Evolutionary conservation across 179 eudicot genomes (phyloP).

Genomic region (Spinacia oleracea): DNA sequence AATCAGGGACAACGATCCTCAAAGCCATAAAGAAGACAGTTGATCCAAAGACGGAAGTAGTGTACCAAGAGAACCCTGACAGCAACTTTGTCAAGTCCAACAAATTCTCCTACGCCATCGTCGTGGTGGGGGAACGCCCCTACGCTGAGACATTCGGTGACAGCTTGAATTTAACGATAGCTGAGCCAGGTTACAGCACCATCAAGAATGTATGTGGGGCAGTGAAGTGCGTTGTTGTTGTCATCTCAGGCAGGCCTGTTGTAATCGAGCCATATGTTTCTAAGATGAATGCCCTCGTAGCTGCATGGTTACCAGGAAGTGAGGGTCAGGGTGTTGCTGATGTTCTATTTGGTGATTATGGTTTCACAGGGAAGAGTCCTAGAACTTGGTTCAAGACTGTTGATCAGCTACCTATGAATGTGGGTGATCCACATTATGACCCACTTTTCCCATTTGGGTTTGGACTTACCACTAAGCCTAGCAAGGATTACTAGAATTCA

Average conservation of each 20-base stretch:
- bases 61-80: slow-evolving; percentile 61
- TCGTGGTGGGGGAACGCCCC: slow-evolving; percentile 77
- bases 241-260: slow-evolving; percentile 71
- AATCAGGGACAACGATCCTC: slow-evolving; percentile 79
- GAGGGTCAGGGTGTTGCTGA: slow-evolving; percentile 91
- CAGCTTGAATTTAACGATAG: slow-evolving; percentile 58
- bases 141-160: slow-evolving; percentile 77
- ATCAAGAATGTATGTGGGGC: slow-evolving; percentile 61
- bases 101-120: slow-evolving; percentile 67
- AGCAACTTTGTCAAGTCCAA: slow-evolving; percentile 44
- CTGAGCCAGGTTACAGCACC: slow-evolving; percentile 54
- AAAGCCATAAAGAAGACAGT: slow-evolving; percentile 62
- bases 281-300: slow-evolving; percentile 61
- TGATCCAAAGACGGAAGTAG: slow-evolving; percentile 60
- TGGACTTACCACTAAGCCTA: slow-evolving; percentile 63
- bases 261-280: slow-evolving; percentile 65
- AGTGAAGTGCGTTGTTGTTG: slow-evolving; percentile 64
- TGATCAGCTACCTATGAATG: slow-evolving; percentile 82
- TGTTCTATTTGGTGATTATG: slow-evolving; percentile 75
- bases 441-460: slow-evolving; percentile 78
- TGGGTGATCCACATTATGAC: slow-evolving; percentile 70
- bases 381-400: slow-evolving; percentile 76
- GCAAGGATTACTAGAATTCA: slow-evolving; percentile 17
- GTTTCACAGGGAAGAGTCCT: slow-evolving; percentile 74
- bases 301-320: slow-evolving; percentile 89